phyloP scores from a whole-genome alignment of 768 basidiomycete genomes.

The Hysterangium stoloniferum region DNA sequence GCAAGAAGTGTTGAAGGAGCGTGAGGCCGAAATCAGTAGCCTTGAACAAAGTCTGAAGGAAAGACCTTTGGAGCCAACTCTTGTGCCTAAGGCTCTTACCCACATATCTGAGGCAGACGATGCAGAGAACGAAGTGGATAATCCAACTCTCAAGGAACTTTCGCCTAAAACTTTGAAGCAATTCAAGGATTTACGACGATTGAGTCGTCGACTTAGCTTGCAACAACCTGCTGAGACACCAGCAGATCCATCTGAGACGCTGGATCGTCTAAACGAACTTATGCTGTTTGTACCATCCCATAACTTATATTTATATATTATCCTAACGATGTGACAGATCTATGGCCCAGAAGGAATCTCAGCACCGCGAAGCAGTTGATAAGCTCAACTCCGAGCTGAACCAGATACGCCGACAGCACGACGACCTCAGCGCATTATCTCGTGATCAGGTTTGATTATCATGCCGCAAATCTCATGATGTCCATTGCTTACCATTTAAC shows the following conservation, averaged over 20 bases:
- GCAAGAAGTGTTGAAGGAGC: conserved; percentile 84
- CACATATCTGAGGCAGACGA: conserved; percentile 6
- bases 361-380: conserved; percentile 77
- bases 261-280: conserved; percentile 79
- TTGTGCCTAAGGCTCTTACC: conserved; percentile 1
- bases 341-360: conserved; percentile 95
- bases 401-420: conserved; percentile 69
- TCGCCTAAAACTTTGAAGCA: conserved; percentile 67
- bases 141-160: conserved; percentile 29
- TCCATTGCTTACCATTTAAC: conserved; percentile 6
- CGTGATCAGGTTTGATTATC: conserved; percentile 64
- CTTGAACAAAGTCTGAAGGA: conserved; percentile 53
- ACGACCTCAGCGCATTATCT: conserved; percentile 72
- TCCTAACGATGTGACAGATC: conserved; percentile 44
- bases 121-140: conserved; percentile 8
- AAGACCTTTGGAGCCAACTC: conserved; percentile 17
- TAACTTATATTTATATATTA: conserved; percentile 3
- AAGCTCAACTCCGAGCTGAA: conserved; percentile 57
- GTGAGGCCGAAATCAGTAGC: conserved; percentile 81
- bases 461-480: not conserved
- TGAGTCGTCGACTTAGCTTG: conserved; percentile 45
- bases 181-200: conserved; percentile 64
- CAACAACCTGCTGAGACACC: conserved; percentile 25
- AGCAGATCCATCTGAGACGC: conserved; percentile 57
- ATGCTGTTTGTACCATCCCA: conserved; percentile 67